These are phyloP conservation scores for Saposhnikovia divaricata DNA, from an alignment of 129 eudicot species.

Conservation along the genomic window DNA sequence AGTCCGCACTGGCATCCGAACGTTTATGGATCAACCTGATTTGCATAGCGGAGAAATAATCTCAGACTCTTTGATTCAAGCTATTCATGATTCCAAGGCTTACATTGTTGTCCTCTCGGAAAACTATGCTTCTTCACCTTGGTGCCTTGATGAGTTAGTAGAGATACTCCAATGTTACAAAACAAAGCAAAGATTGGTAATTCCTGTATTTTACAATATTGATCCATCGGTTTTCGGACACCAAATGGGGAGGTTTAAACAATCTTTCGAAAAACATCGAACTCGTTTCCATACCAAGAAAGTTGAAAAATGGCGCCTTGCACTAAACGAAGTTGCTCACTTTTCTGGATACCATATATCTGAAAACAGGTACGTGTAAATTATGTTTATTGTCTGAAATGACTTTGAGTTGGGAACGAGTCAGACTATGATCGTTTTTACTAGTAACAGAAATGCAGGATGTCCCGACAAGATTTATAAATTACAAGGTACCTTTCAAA, in stretches of 20 bases:
- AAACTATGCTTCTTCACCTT: not conserved
- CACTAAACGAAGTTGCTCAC: not conserved
- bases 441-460: too few species aligned
- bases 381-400: too few species aligned
- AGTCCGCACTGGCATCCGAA: not conserved
- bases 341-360: not conserved
- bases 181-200: not conserved
- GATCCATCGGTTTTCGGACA: not conserved
- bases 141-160: not conserved
- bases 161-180: not conserved
- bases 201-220: not conserved
- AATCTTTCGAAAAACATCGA: not conserved
- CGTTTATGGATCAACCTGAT: not conserved
- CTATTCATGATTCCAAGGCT: not conserved
- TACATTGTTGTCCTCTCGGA: not conserved
- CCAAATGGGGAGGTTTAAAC: not conserved
- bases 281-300: not conserved
- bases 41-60: not conserved
- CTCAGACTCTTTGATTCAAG: not conserved
- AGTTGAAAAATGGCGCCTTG: not conserved
- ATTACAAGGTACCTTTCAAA: too few species aligned
- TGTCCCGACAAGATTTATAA: too few species aligned
- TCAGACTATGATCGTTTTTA: too few species aligned
- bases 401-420: too few species aligned
- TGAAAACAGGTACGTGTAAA: not conserved